Evolutionary conservation across 305 asterid species (phyloP), one percentile per base, ranked within the genome.

Genomic region (Plantago lanceolata): DNA sequence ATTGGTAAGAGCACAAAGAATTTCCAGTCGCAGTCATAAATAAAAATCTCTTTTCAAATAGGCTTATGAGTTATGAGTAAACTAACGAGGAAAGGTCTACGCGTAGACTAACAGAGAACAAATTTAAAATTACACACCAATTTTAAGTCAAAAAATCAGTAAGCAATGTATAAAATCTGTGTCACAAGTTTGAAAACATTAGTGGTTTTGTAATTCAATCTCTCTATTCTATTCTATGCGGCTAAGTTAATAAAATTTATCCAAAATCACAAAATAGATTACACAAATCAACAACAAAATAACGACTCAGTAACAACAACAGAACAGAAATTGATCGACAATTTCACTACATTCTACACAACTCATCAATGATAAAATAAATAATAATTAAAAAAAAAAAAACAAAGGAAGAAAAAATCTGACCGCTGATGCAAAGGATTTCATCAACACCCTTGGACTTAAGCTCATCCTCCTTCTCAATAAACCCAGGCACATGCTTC

Each of bases 401-500:
- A 15, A 31, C 5, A 8, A 14, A n/a, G 35, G 20, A 28, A 16
- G 18, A n/a, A n/a, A n/a, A n/a, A n/a, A n/a, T n/a, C 75, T 31
- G 68, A 87, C 95, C 90, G 33, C 90, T 85, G 55, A 87, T 47
- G 75, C 95, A 87, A 63, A 83, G n/a, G 50, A 87, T 78, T 66
- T 89, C 98, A 21, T 55, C 84, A 2, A 92, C 87, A 20, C 95
- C 98, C 79, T 87, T 92, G 0, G 91, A 78, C 64, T 84, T 89
- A 75, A 92, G 71, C 75, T 79, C 90, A 5, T 77, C 98, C 11
- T 90, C 83, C 68, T 82, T 87, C 80, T 89, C 97, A 33, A 93
- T 76, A 65, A 89, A 93, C 17, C 92, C 88, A 19, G 97, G 97
- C 51, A 93, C 97, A 69, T 93, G 98, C 85, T 93, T 75, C 87